phyloP scores from a whole-genome alignment of 805 yeast genomes.

The Ogataea pini region DNA sequence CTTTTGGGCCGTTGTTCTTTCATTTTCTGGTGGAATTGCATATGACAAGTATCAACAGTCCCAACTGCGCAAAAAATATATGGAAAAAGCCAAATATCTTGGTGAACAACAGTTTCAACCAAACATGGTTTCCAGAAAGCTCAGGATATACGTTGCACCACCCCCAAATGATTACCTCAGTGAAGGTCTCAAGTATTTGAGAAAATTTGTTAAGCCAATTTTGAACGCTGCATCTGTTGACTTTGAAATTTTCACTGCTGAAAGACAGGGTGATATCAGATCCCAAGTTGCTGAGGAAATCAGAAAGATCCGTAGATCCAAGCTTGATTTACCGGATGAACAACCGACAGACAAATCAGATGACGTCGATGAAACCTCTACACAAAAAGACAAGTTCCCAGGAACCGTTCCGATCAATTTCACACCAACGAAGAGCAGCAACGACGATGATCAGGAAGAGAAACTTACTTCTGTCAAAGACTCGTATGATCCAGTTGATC shows the following conservation, averaged over 20 bases:
- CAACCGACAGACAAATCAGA: conserved; percentile 18
- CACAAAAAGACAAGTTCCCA: conserved; percentile 11
- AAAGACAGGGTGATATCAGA: conserved; percentile 88
- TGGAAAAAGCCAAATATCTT: conserved; percentile 54
- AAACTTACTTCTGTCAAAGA: conserved; percentile 35
- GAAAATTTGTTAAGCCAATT: conserved; percentile 81
- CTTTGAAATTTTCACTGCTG: conserved; percentile 73
- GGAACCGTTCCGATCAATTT: conserved; percentile 12
- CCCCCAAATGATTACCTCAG: conserved; percentile 92
- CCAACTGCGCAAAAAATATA: conserved; percentile 63
- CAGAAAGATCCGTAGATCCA: conserved; percentile 61
- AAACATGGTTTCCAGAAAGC: conserved; percentile 64
- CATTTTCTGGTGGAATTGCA: conserved; percentile 69
- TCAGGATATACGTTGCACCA: conserved; percentile 88
- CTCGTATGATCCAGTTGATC: conserved; percentile 44
- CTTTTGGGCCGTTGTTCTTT: conserved; percentile 72
- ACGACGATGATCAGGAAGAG: conserved; percentile 19
- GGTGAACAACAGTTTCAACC: conserved; percentile 48
- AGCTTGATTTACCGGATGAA: conserved; percentile 29
- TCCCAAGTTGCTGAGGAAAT: conserved; percentile 78
- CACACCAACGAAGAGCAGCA: conserved; percentile 1
- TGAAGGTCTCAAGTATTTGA: conserved; percentile 69
- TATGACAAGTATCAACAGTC: conserved; percentile 80
- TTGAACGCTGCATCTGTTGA: conserved; percentile 83
- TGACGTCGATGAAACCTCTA: conserved; percentile 13